Evolutionary conservation across 257 asterid genomes (phyloP).

Genomic region (Cruciata laevipes): DNA sequence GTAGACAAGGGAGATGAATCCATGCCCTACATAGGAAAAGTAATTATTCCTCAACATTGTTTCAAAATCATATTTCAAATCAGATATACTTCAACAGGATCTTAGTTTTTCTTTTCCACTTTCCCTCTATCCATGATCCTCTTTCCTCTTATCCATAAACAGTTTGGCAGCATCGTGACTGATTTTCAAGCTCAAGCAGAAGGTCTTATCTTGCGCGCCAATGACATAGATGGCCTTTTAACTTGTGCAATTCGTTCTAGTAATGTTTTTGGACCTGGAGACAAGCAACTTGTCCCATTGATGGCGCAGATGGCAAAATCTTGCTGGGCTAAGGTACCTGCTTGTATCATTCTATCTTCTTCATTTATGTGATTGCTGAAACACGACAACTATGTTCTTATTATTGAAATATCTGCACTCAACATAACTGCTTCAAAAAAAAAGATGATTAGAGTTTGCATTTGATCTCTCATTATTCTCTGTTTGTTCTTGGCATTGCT

Average conservation of each 20-base stretch:
- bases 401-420: background rate
- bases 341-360: constrained; percentile 5
- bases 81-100: background rate
- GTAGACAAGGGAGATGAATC: constrained; percentile 65
- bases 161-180: constrained; percentile 63
- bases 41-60: constrained; percentile 30
- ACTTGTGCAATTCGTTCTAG: constrained; percentile 82
- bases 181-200: constrained; percentile 89
- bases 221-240: constrained; percentile 65
- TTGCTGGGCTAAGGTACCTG: constrained; percentile 67
- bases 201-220: constrained; percentile 67
- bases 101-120: constrained; percentile 8
- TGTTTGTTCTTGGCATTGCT: background rate
- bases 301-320: constrained; percentile 59
- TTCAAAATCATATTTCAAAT: background rate
- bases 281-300: constrained; percentile 51
- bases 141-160: constrained; percentile 21
- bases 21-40: constrained; percentile 65
- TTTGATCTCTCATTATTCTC: background rate
- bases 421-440: background rate
- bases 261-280: constrained; percentile 88
- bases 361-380: background rate
- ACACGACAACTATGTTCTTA: background rate
- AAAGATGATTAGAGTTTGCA: background rate
- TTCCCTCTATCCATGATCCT: constrained; percentile 9